Percentiles rank a stretch among this genome's conserved stretches.
phyloP scores from a whole-genome alignment of 495 filamentous ascomycete genomes.

The Platismatia glauca region DNA sequence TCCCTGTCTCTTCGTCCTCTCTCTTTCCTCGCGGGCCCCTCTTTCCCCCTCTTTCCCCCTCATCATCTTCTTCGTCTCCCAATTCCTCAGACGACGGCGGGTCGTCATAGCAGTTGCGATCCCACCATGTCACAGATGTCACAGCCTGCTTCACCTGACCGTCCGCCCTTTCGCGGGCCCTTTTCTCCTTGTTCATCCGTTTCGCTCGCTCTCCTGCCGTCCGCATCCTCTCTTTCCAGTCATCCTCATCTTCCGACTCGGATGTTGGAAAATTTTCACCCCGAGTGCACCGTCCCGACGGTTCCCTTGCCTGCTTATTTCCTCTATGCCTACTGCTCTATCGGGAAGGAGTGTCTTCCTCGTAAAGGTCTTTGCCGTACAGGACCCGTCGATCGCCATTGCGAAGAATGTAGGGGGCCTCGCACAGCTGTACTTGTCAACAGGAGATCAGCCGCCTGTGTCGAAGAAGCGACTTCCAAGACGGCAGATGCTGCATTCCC shows the following conservation, averaged over 20 bases:
- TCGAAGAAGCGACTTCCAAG: background rate
- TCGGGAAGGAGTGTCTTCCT: background rate
- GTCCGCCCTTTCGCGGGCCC: background rate
- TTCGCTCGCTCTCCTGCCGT: constrained; percentile 7
- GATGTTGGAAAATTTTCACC: constrained; percentile 11
- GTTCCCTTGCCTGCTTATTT: constrained; percentile 11
- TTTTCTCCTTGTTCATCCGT: constrained; percentile 1
- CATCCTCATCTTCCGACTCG: constrained; percentile 12
- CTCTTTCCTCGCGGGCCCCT: background rate
- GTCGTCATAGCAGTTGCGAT: constrained; percentile 16
- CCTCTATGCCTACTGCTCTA: constrained; percentile 15
- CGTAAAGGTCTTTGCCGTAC: constrained; percentile 23
- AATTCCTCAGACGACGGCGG: background rate
- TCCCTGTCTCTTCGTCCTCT: background rate
- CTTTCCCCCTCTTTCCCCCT: background rate
- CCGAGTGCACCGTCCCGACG: constrained; percentile 16
- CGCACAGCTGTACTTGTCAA: constrained; percentile 26
- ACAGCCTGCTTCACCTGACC: constrained; percentile 1
- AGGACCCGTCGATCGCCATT: constrained; percentile 26
- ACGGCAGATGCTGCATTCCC: constrained; percentile 11
- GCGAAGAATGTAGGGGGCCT: constrained; percentile 35
- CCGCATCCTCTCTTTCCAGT: constrained; percentile 3
- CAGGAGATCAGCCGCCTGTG: background rate
- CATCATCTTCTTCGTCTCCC: background rate
- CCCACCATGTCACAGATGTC: no score